Percentiles rank a stretch among this genome's conserved stretches.
Evolutionary conservation across 345 rosid genomes (phyloP).

Genomic region (Linum tenue): DNA sequence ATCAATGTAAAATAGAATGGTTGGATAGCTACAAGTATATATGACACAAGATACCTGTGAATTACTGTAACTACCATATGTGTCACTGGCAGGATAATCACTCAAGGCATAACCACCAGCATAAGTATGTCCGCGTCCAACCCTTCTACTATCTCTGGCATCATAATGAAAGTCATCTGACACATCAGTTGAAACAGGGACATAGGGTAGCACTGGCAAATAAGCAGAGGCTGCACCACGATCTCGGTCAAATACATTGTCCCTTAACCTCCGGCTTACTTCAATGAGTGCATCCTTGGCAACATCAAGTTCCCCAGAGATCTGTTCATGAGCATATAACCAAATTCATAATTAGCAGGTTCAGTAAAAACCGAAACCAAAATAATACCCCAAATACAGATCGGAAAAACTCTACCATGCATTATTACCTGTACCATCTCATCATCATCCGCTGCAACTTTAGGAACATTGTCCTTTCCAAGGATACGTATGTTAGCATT

Average conservation of each 20-base stretch:
- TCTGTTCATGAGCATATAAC: slow-evolving; percentile 32
- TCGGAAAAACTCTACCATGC: neutral
- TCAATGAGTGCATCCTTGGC: slow-evolving; percentile 93
- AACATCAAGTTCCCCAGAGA: slow-evolving; percentile 85
- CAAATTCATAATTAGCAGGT: neutral
- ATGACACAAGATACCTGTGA: slow-evolving; percentile 39
- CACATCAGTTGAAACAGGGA: slow-evolving; percentile 63
- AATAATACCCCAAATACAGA: slow-evolving; percentile 9
- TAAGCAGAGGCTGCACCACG: slow-evolving; percentile 55
- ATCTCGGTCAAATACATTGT: slow-evolving; percentile 83
- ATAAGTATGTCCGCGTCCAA: slow-evolving; percentile 60
- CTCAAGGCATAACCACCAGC: slow-evolving; percentile 66
- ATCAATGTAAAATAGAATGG: neutral
- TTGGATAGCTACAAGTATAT: neutral
- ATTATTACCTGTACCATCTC: slow-evolving; percentile 92
- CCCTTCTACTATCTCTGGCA: slow-evolving; percentile 72
- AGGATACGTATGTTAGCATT: slow-evolving; percentile 90
- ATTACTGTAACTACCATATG: slow-evolving; percentile 67
- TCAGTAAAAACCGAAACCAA: neutral
- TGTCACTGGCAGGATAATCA: slow-evolving; percentile 45
- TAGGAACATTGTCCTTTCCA: slow-evolving; percentile 80
- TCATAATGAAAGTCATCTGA: slow-evolving; percentile 45
- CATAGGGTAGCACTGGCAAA: slow-evolving; percentile 82
- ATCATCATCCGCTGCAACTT: slow-evolving; percentile 78
- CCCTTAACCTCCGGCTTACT: slow-evolving; percentile 70